Conservation (phyloP, 1,284 basidiomycete genomes). For the Mycena citricolor region DNA sequence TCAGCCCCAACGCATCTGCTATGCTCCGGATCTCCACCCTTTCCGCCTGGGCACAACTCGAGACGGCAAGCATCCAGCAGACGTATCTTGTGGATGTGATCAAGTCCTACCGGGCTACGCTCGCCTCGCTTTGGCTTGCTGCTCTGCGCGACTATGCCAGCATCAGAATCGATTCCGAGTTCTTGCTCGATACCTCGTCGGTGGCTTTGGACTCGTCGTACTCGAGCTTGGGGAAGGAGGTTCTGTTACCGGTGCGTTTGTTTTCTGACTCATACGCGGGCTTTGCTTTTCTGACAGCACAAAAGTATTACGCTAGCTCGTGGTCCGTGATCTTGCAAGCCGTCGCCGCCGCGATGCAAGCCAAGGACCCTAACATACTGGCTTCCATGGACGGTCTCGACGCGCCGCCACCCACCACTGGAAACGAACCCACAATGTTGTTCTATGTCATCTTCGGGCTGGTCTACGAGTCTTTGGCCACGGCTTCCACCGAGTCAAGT, state of each 20-base stretch:
- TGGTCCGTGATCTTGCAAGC: conserved; percentile 89
- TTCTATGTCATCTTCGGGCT: conserved; percentile 93
- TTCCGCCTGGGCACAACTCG: conserved; percentile 94
- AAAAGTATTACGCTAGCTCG: conserved; percentile 84
- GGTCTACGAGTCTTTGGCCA: conserved; percentile 85
- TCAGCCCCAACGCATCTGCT: conserved; percentile 91
- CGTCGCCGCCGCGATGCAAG: conserved; percentile 78
- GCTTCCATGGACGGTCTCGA: conserved; percentile 79
- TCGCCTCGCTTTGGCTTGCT: conserved; percentile 88
- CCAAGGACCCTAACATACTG: conserved; percentile 66
- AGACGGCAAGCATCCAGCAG: conserved; percentile 77
- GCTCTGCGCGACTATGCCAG: conserved; percentile 90
- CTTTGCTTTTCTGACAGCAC: conserved; percentile 11
- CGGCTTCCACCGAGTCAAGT: conserved; percentile 60
- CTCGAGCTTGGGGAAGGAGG: conserved; percentile 86
- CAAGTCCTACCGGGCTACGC: conserved; percentile 72
- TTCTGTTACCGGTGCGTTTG: conserved; percentile 77
- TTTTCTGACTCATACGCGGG: conserved; percentile 8
- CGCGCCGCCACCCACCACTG: conserved; percentile 27
- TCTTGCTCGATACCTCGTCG: conserved; percentile 67
- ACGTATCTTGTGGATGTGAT: conserved; percentile 82
- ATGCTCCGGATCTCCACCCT: conserved; percentile 94
- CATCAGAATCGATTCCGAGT: conserved; percentile 87
- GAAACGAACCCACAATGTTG: conserved; percentile 74
- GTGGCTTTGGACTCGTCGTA: conserved; percentile 80